These are phyloP conservation scores for Fusarium sororula DNA, from an alignment of 2,329 filamentous ascomycete genomes.

Conservation along the genomic window DNA sequence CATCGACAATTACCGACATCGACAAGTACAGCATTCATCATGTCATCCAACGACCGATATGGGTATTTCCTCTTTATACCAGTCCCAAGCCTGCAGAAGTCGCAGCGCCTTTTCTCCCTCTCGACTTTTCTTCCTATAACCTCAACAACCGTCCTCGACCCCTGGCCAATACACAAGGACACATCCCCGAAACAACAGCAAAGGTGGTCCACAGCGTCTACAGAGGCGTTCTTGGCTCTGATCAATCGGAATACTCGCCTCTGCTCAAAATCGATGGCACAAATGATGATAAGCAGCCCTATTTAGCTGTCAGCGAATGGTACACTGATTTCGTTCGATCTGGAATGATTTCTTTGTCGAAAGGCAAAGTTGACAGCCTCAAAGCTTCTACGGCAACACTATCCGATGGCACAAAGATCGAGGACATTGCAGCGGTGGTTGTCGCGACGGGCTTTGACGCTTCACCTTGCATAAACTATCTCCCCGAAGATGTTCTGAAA, in stretches of 20 bases:
- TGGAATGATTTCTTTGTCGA: conserved; percentile 62
- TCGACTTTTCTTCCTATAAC: conserved; percentile 79
- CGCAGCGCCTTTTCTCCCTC: conserved; percentile 72
- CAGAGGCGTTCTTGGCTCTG: conserved; percentile 57
- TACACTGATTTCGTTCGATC: conserved; percentile 80
- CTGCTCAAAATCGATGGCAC: conserved; percentile 51
- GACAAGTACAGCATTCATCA: conserved; percentile 71
- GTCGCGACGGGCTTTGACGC: conserved; percentile 81
- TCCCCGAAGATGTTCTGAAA: conserved; percentile 65
- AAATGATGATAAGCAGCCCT: conserved; percentile 63
- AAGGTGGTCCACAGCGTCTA: conserved; percentile 62
- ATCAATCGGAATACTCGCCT: conserved; percentile 62
- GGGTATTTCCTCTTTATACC: conserved; percentile 72
- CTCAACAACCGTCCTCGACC: conserved; percentile 67
- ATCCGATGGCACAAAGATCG: conserved; percentile 49
- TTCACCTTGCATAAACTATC: conserved; percentile 69
- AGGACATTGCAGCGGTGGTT: conserved; percentile 72
- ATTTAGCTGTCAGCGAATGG: conserved; percentile 74
- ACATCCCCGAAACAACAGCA: conserved; percentile 68
- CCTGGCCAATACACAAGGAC: conserved; percentile 71
- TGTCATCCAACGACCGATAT: conserved; percentile 73
- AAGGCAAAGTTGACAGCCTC: conserved; percentile 55
- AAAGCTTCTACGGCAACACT: conserved; percentile 49
- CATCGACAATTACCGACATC: conserved; percentile 51
- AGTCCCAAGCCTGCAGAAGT: conserved; percentile 59